These are phyloP conservation scores for Phytophthora sojae DNA, from an alignment of 352 stramenopile genomes.

Conservation along the genomic window DNA sequence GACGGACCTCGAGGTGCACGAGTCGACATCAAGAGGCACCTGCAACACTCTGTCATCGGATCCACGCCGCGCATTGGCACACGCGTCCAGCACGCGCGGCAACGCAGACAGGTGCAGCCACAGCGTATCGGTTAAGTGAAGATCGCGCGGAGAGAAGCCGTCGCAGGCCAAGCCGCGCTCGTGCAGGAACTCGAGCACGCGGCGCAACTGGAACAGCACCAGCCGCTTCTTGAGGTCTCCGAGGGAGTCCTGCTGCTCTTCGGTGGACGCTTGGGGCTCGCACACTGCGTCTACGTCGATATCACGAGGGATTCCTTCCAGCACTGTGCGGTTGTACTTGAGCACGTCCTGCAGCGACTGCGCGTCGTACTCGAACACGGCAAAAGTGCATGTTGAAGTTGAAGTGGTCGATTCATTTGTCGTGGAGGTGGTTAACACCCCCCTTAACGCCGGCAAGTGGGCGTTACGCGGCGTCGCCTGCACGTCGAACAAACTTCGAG, in stretches of 20 bases:
- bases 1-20: constrained; percentile 46
- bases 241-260: constrained; percentile 38
- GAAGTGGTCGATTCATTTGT: constrained; percentile 1
- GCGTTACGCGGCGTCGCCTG: constrained; percentile 35
- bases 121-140: constrained; percentile 59
- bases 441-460: constrained; percentile 50
- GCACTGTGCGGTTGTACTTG: constrained; percentile 71
- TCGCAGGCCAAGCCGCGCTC: constrained; percentile 45
- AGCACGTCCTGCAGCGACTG: constrained; percentile 76
- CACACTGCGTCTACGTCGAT: constrained; percentile 19
- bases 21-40: constrained; percentile 25
- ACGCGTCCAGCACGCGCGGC: constrained; percentile 30
- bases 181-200: constrained; percentile 58
- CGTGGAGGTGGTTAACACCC: constrained; percentile 33
- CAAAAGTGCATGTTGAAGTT: constrained; percentile 39
- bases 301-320: constrained; percentile 42
- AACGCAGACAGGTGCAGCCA: constrained; percentile 60
- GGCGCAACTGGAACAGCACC: constrained; percentile 70
- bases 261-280: constrained; percentile 15
- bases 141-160: constrained; percentile 49
- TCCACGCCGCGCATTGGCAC: neutral
- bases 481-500: constrained; percentile 31
- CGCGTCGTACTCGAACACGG: constrained; percentile 72
- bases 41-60: neutral
- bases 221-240: constrained; percentile 73